Percentiles rank a stretch among this genome's conserved stretches.
Conservation (phyloP, 2,329 filamentous ascomycete species). For the Fusarium coffeatum region DNA sequence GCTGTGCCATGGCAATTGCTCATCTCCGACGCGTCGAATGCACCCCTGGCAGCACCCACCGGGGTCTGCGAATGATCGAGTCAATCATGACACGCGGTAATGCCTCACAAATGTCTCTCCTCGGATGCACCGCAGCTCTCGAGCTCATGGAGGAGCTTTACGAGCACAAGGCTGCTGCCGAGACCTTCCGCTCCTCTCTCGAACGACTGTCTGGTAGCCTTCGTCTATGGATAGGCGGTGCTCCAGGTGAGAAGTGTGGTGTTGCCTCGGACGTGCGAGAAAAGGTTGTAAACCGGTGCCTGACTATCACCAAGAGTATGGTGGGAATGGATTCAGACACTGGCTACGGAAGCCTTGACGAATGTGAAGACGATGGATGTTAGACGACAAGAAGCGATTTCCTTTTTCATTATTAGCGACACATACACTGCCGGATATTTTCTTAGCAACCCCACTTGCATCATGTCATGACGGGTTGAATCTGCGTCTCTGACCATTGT, state of each 20-base stretch:
- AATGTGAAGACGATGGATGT: constrained; percentile 55
- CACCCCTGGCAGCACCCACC: constrained; percentile 50
- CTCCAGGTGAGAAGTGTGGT: constrained; percentile 62
- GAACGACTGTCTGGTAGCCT: constrained; percentile 69
- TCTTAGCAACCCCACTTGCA: constrained; percentile 26
- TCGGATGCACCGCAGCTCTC: constrained; percentile 70
- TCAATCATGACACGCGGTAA: constrained; percentile 59
- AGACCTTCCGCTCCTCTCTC: constrained; percentile 60
- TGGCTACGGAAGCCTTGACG: constrained; percentile 69
- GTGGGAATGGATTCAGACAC: constrained; percentile 71
- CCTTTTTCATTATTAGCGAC: constrained; percentile 9
- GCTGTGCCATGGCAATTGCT: constrained; percentile 70
- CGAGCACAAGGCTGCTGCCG: constrained; percentile 59
- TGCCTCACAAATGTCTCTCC: constrained; percentile 61
- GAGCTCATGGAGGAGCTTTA: constrained; percentile 67
- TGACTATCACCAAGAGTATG: constrained; percentile 66
- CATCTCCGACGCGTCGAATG: constrained; percentile 63
- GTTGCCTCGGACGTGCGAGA: constrained; percentile 64
- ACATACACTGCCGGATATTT: constrained; percentile 9
- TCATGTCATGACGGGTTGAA: constrained; percentile 20
- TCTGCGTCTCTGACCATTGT: constrained; percentile 17
- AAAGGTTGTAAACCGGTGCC: constrained; percentile 66
- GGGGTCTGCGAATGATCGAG: constrained; percentile 61
- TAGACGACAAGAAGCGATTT: constrained; percentile 30
- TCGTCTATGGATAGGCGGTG: constrained; percentile 70